phyloP scores from a whole-genome alignment of 306 rosid genomes.

The Quercus mongolica region DNA sequence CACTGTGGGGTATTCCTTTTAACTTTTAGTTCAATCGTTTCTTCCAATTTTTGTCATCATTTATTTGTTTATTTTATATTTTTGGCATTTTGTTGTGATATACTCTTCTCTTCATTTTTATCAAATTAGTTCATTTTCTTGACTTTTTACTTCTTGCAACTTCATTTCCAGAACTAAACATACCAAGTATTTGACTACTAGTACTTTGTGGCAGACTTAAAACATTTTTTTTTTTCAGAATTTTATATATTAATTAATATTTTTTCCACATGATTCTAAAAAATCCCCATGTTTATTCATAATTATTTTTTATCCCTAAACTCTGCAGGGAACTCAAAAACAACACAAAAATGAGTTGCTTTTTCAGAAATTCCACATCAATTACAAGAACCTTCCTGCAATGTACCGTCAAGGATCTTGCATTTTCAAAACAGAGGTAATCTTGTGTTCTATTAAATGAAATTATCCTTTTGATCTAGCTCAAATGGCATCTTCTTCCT shows the following conservation, averaged over 20 bases:
- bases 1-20: neutral
- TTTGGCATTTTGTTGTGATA: neutral
- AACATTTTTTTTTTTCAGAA: neutral
- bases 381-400: slow-evolving; percentile 51
- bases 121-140: no score
- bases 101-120: no score
- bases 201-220: neutral
- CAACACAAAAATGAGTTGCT: slow-evolving; percentile 54
- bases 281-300: neutral
- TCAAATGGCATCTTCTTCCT: neutral
- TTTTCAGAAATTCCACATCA: slow-evolving; percentile 55
- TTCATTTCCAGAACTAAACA: no score
- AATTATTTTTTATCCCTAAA: neutral
- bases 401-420: slow-evolving; percentile 78
- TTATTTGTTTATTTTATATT: neutral
- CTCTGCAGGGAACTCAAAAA: slow-evolving; percentile 50
- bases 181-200: neutral
- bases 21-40: neutral
- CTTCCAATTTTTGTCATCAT: neutral
- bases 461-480: neutral
- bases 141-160: no score
- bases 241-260: neutral
- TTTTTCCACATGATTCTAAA: neutral
- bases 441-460: neutral
- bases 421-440: slow-evolving; percentile 50